Evolutionary conservation across 2,329 filamentous ascomycete species (phyloP).

Genomic region (Sporothrix sp.): DNA sequence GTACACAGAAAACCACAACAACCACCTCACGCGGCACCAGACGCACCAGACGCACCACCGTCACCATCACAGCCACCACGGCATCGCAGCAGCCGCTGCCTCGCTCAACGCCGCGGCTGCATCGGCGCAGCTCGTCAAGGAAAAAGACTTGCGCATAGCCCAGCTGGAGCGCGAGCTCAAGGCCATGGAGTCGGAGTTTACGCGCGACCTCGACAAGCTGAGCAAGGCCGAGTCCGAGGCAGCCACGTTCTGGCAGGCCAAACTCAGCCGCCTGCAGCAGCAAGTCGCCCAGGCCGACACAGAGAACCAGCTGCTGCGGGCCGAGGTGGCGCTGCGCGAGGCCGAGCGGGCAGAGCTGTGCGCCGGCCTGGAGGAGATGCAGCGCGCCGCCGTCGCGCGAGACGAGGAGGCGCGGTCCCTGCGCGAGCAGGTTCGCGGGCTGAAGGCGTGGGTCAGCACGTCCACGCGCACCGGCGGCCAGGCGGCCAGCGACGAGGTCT

Average conservation of each 20-base stretch:
- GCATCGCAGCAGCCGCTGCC: conserved; percentile 12
- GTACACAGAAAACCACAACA: neutral
- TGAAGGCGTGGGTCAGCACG: conserved; percentile 64
- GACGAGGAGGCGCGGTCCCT: conserved; percentile 49
- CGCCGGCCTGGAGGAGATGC: conserved; percentile 38
- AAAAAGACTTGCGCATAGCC: conserved; percentile 44
- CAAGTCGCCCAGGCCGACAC: conserved; percentile 43
- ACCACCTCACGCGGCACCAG: conserved; percentile 14
- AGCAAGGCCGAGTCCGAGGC: conserved; percentile 46
- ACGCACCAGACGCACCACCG: conserved; percentile 7
- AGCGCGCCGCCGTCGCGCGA: conserved; percentile 35
- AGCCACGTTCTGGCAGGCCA: conserved; percentile 48
- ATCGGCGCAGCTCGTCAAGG: conserved; percentile 26
- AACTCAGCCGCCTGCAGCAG: conserved; percentile 37
- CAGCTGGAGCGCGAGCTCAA: conserved; percentile 43
- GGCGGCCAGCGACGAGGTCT: conserved; percentile 56
- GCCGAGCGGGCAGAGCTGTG: conserved; percentile 40
- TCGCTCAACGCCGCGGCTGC: conserved; percentile 18
- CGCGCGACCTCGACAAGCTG: conserved; percentile 42
- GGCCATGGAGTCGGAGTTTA: conserved; percentile 44
- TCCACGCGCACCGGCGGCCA: conserved; percentile 54
- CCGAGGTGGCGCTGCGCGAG: conserved; percentile 39
- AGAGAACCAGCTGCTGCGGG: conserved; percentile 40
- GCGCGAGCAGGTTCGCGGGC: conserved; percentile 50
- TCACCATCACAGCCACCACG: conserved; percentile 4